Evolutionary conservation across 192 early-diverging fungal species (phyloP).

Genomic region (Chytriomyces confervae): DNA sequence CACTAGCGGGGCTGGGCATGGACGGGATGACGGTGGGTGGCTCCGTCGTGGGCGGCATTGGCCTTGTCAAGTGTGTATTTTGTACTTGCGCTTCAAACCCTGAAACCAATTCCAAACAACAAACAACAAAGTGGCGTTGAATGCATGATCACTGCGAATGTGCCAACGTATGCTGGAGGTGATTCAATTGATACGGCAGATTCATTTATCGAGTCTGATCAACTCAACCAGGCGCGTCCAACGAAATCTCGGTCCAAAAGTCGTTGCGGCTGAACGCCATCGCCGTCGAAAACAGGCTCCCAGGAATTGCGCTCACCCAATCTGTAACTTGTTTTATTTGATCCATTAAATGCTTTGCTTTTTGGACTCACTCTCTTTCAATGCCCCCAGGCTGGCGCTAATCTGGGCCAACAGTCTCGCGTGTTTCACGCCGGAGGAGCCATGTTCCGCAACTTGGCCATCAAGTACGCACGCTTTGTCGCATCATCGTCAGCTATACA

Average conservation of each 20-base stretch:
- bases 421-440: conserved; percentile 72
- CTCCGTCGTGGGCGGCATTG: conserved; percentile 68
- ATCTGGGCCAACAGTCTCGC: conserved; percentile 67
- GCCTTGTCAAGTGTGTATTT: conserved; percentile 62
- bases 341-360: background rate
- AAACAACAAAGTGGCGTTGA: conserved; percentile 23
- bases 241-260: conserved; percentile 62
- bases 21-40: conserved; percentile 71
- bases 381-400: conserved; percentile 62
- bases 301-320: conserved; percentile 63
- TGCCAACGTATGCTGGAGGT: conserved; percentile 65
- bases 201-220: background rate
- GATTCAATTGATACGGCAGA: background rate
- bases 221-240: conserved; percentile 51
- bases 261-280: conserved; percentile 61
- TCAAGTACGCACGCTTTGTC: conserved; percentile 41
- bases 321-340: conserved; percentile 45
- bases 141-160: conserved; percentile 59
- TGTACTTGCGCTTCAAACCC: background rate
- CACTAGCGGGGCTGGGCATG: conserved; percentile 67
- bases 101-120: background rate
- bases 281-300: conserved; percentile 63
- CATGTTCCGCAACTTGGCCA: conserved; percentile 64
- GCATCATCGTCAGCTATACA: background rate
- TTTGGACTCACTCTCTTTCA: background rate